Percentiles rank a stretch among this genome's conserved stretches.
phyloP scores from a whole-genome alignment of 345 rosid species.

The Gossypium herbaceum region DNA sequence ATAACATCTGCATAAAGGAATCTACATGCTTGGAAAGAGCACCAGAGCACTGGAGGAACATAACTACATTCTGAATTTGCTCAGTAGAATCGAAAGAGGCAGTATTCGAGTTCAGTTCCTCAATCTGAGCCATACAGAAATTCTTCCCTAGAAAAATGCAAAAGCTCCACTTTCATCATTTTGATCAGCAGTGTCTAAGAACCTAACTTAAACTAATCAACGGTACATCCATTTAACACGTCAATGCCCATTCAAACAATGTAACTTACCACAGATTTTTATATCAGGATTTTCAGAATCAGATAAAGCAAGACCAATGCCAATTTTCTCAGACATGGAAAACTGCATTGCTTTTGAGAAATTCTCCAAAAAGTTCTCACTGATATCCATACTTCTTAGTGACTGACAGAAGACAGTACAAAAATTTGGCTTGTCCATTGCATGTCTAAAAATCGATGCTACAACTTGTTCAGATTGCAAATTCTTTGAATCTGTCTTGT shows the following conservation, averaged over 20 bases:
- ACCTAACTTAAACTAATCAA: neutral
- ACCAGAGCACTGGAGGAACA: slow-evolving; percentile 72
- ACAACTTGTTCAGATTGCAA: slow-evolving; percentile 45
- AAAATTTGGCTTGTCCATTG: slow-evolving; percentile 55
- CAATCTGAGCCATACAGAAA: slow-evolving; percentile 60
- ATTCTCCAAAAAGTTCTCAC: slow-evolving; percentile 42
- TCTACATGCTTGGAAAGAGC: slow-evolving; percentile 71
- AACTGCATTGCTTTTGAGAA: slow-evolving; percentile 42
- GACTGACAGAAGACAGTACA: slow-evolving; percentile 60
- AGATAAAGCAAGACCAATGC: slow-evolving; percentile 65
- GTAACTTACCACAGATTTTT: slow-evolving; percentile 48
- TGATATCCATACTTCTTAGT: slow-evolving; percentile 39
- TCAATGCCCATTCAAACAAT: neutral
- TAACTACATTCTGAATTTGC: slow-evolving; percentile 63
- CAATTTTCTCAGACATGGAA: slow-evolving; percentile 63
- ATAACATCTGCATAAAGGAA: slow-evolving; percentile 11
- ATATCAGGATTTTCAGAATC: slow-evolving; percentile 52
- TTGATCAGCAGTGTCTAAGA: neutral
- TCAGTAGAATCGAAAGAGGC: slow-evolving; percentile 46
- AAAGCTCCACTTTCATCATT: slow-evolving; percentile 9
- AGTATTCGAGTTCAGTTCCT: slow-evolving; percentile 49
- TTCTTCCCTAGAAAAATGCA: slow-evolving; percentile 52
- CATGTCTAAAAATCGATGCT: slow-evolving; percentile 44
- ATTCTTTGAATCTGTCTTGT: slow-evolving; percentile 35
- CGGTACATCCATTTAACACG: neutral